Percentiles rank a stretch among this genome's conserved stretches.
Evolutionary conservation across 345 rosid genomes (phyloP).

Genomic region (Pugionium dolabratum): DNA sequence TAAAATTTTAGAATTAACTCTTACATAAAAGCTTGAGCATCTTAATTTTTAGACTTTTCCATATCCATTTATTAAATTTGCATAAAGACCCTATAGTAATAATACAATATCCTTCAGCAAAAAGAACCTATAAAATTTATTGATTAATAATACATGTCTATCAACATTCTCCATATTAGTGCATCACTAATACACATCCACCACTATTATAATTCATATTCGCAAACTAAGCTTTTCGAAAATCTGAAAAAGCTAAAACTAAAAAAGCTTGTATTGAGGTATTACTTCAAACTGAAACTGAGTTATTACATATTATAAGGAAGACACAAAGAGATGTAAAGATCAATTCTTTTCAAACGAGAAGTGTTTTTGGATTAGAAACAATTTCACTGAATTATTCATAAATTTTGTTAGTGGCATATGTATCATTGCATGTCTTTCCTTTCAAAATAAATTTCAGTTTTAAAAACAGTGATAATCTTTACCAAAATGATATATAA

Average conservation of each 20-base stretch:
- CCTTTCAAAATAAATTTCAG: not conserved
- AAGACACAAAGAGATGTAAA: not conserved
- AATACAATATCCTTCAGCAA: too few relatives aligned
- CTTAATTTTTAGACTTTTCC: not conserved
- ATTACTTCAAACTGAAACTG: not conserved
- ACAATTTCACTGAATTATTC: not conserved
- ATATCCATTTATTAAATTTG: not conserved
- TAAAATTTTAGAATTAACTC: conserved; percentile 4
- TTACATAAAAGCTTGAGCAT: conserved; percentile 19
- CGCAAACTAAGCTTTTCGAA: not conserved
- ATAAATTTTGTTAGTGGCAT: not conserved
- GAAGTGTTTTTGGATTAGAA: not conserved
- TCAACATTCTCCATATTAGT: conserved; percentile 21
- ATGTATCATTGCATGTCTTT: not conserved
- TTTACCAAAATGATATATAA: not conserved
- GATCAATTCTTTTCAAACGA: conserved; percentile 3
- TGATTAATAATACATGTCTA: conserved; percentile 8
- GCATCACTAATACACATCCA: conserved; percentile 29
- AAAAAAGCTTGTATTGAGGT: too few relatives aligned
- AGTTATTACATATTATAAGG: conserved; percentile 8
- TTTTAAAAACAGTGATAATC: not conserved
- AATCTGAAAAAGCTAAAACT: not conserved
- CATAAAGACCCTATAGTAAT: not conserved
- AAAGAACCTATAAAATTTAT: conserved; percentile 2
- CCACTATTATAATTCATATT: conserved; percentile 13